These are phyloP conservation scores for Melampsora larici-populina DNA, from an alignment of 1,284 basidiomycete genomes.

Conservation along the genomic window DNA sequence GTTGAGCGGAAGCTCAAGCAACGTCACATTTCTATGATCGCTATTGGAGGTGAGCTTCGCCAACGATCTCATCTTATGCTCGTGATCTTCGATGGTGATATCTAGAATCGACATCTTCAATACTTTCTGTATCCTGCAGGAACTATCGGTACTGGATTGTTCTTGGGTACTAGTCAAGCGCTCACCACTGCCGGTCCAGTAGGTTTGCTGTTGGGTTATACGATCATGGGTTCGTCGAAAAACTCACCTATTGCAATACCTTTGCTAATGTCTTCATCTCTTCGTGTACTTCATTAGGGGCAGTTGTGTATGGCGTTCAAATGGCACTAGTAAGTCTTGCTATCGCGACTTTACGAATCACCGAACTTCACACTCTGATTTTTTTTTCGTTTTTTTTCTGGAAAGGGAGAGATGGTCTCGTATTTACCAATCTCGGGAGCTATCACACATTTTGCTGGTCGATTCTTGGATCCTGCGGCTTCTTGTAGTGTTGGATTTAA, in stretches of 20 bases:
- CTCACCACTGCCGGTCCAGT: conserved; percentile 15
- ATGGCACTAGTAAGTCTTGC: conserved; percentile 15
- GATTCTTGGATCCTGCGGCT: conserved; percentile 32
- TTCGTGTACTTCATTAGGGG: background rate
- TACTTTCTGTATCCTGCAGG: background rate
- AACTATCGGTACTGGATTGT: conserved; percentile 32
- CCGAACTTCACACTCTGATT: too few species aligned
- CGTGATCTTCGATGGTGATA: too few species aligned
- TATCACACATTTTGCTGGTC: conserved; percentile 16
- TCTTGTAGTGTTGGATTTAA: conserved; percentile 29
- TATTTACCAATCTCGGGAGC: conserved; percentile 23
- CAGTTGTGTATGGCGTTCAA: conserved; percentile 22
- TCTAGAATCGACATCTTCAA: too few species aligned
- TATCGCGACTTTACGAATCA: background rate
- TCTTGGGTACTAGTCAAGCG: conserved; percentile 3
- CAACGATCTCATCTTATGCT: too few species aligned
- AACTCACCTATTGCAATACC: background rate
- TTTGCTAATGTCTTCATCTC: background rate
- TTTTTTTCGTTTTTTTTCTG: background rate
- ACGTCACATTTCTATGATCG: conserved; percentile 28
- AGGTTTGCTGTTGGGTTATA: conserved; percentile 17
- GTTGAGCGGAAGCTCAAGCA: conserved; percentile 13
- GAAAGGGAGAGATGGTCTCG: conserved; percentile 32
- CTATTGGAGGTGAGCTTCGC: background rate
- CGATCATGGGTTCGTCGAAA: conserved; percentile 19